Evolutionary conservation across 139 green algal genomes (phyloP).

Genomic region (Chlamydomonas sphaeroides): DNA sequence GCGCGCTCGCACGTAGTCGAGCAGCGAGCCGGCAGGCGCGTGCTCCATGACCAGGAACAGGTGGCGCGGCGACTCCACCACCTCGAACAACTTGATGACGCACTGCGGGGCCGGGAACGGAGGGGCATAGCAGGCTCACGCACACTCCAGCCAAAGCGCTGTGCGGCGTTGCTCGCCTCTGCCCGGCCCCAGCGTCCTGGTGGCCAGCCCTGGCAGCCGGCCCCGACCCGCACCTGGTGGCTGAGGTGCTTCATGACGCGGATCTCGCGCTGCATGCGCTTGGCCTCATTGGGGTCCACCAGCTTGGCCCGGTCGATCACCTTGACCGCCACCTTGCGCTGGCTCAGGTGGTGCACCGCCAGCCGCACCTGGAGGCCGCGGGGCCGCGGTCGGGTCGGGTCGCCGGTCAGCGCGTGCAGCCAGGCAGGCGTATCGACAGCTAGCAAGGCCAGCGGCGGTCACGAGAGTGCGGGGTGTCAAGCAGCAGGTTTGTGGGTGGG

Average conservation of each 20-base stretch:
- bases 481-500: no score
- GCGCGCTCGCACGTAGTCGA: constrained; percentile 86
- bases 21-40: constrained; percentile 77
- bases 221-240: constrained; percentile 59
- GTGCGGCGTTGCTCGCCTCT: no score
- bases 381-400: neutral
- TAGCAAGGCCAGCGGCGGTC: no score
- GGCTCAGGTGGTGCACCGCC: constrained; percentile 74
- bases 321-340: constrained; percentile 84
- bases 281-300: constrained; percentile 66
- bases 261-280: constrained; percentile 81
- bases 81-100: constrained; percentile 73
- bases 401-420: no score
- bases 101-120: constrained; percentile 17
- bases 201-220: no score
- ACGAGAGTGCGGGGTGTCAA: no score
- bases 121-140: neutral
- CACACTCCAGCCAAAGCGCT: no score
- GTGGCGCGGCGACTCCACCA: constrained; percentile 68
- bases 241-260: constrained; percentile 83
- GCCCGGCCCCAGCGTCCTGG: no score
- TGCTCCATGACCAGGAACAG: constrained; percentile 94
- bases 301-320: constrained; percentile 87
- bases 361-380: constrained; percentile 54
- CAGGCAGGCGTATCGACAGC: no score